Evolutionary conservation across 2,329 filamentous ascomycete species (phyloP).

Genomic region (Stagonosporopsis chrysanthemi): DNA sequence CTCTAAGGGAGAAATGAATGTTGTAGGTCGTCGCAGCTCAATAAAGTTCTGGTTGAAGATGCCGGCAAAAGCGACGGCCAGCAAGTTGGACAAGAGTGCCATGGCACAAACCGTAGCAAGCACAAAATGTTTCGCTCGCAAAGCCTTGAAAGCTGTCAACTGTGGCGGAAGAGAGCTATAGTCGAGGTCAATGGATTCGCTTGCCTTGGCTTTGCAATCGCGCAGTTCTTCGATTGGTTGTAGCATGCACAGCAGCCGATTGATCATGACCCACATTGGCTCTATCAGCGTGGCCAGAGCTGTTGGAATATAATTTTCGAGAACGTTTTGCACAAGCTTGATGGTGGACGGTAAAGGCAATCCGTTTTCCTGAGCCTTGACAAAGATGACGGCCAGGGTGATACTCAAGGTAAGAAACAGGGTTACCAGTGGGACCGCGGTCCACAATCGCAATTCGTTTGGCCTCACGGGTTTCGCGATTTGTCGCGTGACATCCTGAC

Average conservation of each 20-base stretch:
- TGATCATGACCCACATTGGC: conserved; percentile 64
- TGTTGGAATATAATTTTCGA: conserved; percentile 63
- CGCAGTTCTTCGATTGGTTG: conserved; percentile 63
- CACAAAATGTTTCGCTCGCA: conserved; percentile 55
- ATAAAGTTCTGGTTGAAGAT: conserved; percentile 56
- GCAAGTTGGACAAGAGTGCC: conserved; percentile 60
- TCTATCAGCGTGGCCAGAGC: conserved; percentile 64
- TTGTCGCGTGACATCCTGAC: background rate
- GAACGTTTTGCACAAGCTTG: conserved; percentile 50
- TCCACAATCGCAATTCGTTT: conserved; percentile 28
- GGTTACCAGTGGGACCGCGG: conserved; percentile 25
- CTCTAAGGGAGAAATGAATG: conserved; percentile 24
- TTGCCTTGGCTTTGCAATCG: conserved; percentile 46
- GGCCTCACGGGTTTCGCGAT: conserved; percentile 35
- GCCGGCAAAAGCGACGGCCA: conserved; percentile 61
- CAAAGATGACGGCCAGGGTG: conserved; percentile 26
- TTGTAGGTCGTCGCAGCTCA: conserved; percentile 12
- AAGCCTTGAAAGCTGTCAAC: conserved; percentile 56
- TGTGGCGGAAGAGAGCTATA: conserved; percentile 67
- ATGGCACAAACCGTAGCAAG: conserved; percentile 58
- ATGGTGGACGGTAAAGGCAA: conserved; percentile 48
- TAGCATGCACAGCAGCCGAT: conserved; percentile 61
- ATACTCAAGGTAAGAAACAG: conserved; percentile 25
- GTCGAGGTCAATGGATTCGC: conserved; percentile 50
- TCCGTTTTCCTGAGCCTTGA: conserved; percentile 27